These are phyloP conservation scores for Sclerotinia sclerotiorum DNA, from an alignment of 2,329 filamentous ascomycete species.

Conservation along the genomic window DNA sequence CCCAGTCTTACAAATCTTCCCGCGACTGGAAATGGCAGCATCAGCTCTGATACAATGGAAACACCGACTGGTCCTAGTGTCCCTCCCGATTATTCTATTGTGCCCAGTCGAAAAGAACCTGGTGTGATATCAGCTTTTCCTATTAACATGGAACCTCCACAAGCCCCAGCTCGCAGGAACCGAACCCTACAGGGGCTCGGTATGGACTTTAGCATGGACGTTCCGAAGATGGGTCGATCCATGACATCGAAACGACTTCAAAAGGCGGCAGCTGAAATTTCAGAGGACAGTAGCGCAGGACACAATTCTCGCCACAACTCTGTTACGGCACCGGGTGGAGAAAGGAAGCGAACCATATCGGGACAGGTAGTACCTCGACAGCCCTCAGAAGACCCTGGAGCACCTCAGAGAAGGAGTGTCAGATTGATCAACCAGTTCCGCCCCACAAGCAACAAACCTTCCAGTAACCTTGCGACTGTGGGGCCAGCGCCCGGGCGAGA, in stretches of 20 bases:
- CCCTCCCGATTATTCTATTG: constrained; percentile 40
- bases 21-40: constrained; percentile 36
- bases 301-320: constrained; percentile 31
- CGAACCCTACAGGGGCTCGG: constrained; percentile 39
- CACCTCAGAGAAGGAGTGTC: constrained; percentile 68
- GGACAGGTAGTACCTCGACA: constrained; percentile 65
- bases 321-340: constrained; percentile 45
- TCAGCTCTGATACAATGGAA: constrained; percentile 58
- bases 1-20: constrained; percentile 41
- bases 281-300: constrained; percentile 33
- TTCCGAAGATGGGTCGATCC: constrained; percentile 41
- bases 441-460: constrained; percentile 48
- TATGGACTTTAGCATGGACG: constrained; percentile 41
- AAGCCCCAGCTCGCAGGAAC: constrained; percentile 47
- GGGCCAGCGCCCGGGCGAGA: constrained; percentile 67
- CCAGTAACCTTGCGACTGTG: constrained; percentile 55
- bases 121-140: constrained; percentile 35
- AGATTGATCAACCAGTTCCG: constrained; percentile 71
- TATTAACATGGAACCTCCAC: constrained; percentile 45
- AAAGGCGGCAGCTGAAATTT: constrained; percentile 35
- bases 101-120: constrained; percentile 36
- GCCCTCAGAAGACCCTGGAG: constrained; percentile 60
- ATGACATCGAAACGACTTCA: constrained; percentile 39
- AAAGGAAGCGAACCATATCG: constrained; percentile 89
- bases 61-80: constrained; percentile 57